These are phyloP conservation scores for Cordyceps fumosorosea DNA, from an alignment of 2,329 filamentous ascomycete species.

Conservation along the genomic window DNA sequence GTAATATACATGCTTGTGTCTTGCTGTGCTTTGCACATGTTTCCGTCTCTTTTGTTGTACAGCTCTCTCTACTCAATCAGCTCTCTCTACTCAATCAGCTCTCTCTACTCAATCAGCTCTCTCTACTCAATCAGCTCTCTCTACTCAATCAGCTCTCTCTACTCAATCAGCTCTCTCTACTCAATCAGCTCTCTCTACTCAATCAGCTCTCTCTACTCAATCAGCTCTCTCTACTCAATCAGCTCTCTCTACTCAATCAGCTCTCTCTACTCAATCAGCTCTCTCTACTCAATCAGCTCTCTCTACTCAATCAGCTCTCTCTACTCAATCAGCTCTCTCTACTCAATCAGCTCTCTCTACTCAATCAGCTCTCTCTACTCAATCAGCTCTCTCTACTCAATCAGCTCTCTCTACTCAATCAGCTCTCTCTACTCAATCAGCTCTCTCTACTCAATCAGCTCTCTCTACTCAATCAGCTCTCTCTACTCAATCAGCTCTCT, in stretches of 20 bases:
- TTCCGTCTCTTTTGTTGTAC: no score
- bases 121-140: constrained; percentile 51
- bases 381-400: constrained; percentile 54
- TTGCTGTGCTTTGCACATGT: not conserved
- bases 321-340: constrained; percentile 52
- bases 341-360: constrained; percentile 55
- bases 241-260: constrained; percentile 56
- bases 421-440: constrained; percentile 56
- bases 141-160: constrained; percentile 52
- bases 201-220: constrained; percentile 54
- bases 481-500: constrained; percentile 51
- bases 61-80: constrained; percentile 51
- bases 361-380: constrained; percentile 58
- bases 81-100: constrained; percentile 53
- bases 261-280: constrained; percentile 53
- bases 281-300: constrained; percentile 52
- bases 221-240: constrained; percentile 53
- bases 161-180: constrained; percentile 55
- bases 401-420: constrained; percentile 53
- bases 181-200: constrained; percentile 58
- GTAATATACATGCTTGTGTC: not conserved
- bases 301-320: constrained; percentile 51
- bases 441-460: constrained; percentile 53
- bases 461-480: constrained; percentile 52
- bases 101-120: constrained; percentile 52